These are phyloP conservation scores for Symbiodinium natans DNA, from an alignment of 73 alveolate genomes.

Conservation along the genomic window DNA sequence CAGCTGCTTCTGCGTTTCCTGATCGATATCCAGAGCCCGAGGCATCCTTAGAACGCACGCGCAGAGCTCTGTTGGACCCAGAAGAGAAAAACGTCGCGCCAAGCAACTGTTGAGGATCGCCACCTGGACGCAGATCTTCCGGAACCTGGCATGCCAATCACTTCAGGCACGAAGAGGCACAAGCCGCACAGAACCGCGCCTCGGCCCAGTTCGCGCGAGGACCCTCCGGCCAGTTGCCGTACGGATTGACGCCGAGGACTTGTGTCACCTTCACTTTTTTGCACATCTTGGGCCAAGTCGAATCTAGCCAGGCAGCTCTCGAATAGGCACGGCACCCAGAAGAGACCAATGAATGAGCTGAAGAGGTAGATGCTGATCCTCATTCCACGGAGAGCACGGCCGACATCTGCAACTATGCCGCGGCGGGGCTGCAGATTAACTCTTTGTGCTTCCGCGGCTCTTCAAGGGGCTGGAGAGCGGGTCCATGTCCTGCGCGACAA, in stretches of 20 bases:
- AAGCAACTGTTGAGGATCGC: conserved; percentile 34
- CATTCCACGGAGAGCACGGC: neutral
- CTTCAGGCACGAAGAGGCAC: neutral
- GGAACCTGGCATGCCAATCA: conserved; percentile 56
- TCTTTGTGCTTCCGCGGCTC: conserved; percentile 23
- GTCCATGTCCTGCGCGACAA: conserved; percentile 27
- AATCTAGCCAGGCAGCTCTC: too few species aligned
- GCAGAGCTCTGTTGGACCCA: too few species aligned
- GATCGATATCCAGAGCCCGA: conserved; percentile 8
- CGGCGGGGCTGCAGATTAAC: neutral
- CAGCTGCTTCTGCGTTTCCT: conserved; percentile 20
- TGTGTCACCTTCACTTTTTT: conserved; percentile 44
- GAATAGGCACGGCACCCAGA: conserved; percentile 19
- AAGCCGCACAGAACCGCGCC: neutral
- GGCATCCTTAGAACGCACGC: conserved; percentile 58
- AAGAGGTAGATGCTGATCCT: conserved; percentile 47
- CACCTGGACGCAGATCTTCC: conserved; percentile 75
- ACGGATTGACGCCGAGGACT: conserved; percentile 65
- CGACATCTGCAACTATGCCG: neutral
- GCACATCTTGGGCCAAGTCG: neutral
- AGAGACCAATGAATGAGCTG: conserved; percentile 21
- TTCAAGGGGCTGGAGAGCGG: conserved; percentile 37
- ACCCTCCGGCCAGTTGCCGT: conserved; percentile 92
- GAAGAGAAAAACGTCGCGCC: too few species aligned
- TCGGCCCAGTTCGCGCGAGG: conserved; percentile 71